A percentile compares a stretch with the other conserved stretches of the same genome.
phyloP scores from a whole-genome alignment of 202 grass and related monocot species.

The Hordeum pubiflorum region DNA sequence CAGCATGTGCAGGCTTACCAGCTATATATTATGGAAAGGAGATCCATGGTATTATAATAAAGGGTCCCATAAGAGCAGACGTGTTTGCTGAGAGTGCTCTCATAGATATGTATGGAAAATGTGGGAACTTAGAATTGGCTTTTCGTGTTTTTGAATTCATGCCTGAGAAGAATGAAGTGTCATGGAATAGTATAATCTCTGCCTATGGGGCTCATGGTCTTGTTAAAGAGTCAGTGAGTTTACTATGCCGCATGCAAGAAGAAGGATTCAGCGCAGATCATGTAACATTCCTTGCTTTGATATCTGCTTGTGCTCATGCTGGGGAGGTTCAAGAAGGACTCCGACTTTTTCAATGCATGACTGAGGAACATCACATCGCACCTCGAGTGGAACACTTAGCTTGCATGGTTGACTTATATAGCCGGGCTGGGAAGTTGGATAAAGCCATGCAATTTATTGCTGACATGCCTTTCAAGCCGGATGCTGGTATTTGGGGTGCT shows the following conservation, averaged over 20 bases:
- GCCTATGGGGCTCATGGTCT: conserved; percentile 79
- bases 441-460: conserved; percentile 55
- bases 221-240: conserved; percentile 51
- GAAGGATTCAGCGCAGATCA: conserved; percentile 56
- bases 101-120: conserved; percentile 87
- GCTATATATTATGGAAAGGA: conserved; percentile 70
- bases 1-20: conserved; percentile 65
- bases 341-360: conserved; percentile 54
- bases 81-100: conserved; percentile 69
- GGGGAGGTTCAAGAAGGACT: conserved; percentile 68
- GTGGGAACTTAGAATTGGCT: conserved; percentile 61
- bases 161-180: conserved; percentile 68
- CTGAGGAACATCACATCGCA: conserved; percentile 40
- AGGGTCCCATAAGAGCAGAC: conserved; percentile 45
- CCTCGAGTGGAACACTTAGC: conserved; percentile 74
- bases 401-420: conserved; percentile 77
- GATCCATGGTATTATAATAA: conserved; percentile 74
- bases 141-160: conserved; percentile 58
- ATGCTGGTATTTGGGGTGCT: conserved; percentile 84
- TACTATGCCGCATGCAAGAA: conserved; percentile 59
- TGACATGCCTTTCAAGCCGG: conserved; percentile 65
- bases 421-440: conserved; percentile 59
- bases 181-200: conserved; percentile 90
- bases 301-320: conserved; percentile 75
- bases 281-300: conserved; percentile 77